Evolutionary conservation across 495 filamentous ascomycete genomes (phyloP).

Genomic region (Podospora pseudocomata): DNA sequence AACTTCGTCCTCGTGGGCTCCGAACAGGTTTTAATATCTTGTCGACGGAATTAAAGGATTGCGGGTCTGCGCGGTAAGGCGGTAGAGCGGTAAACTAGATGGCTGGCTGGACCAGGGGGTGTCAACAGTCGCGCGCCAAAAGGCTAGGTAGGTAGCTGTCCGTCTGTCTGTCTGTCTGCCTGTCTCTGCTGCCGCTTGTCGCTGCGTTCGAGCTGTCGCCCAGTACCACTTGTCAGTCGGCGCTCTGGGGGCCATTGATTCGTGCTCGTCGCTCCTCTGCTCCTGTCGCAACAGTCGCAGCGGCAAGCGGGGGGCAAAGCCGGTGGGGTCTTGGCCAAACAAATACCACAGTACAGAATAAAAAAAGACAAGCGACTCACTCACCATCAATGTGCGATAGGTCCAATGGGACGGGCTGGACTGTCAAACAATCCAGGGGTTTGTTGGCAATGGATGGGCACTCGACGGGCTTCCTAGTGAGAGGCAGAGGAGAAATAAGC

Average conservation of each 20-base stretch:
- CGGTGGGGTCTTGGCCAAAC: constrained; percentile 14
- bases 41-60: constrained; percentile 15
- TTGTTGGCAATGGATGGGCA: neutral
- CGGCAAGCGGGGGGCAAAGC: constrained; percentile 35
- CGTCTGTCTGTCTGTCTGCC: neutral
- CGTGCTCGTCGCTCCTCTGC: constrained; percentile 22
- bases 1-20: constrained; percentile 30
- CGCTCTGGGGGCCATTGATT: constrained; percentile 27
- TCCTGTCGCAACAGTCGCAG: constrained; percentile 26
- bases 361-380: constrained; percentile 16
- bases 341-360: constrained; percentile 20
- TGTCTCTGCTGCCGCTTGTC: constrained; percentile 18
- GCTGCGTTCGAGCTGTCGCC: constrained; percentile 38
- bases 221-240: constrained; percentile 28
- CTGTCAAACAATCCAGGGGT: neutral
- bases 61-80: constrained; percentile 16
- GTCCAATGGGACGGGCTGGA: neutral
- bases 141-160: neutral
- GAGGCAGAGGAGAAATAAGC: neutral
- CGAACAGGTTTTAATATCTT: constrained; percentile 32
- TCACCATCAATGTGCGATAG: neutral
- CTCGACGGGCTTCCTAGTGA: neutral
- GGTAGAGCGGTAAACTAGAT: neutral
- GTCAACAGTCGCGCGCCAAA: constrained; percentile 34
- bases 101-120: constrained; percentile 3